phyloP scores from a whole-genome alignment of 768 basidiomycete species.

The Mycena sanguinolenta region DNA sequence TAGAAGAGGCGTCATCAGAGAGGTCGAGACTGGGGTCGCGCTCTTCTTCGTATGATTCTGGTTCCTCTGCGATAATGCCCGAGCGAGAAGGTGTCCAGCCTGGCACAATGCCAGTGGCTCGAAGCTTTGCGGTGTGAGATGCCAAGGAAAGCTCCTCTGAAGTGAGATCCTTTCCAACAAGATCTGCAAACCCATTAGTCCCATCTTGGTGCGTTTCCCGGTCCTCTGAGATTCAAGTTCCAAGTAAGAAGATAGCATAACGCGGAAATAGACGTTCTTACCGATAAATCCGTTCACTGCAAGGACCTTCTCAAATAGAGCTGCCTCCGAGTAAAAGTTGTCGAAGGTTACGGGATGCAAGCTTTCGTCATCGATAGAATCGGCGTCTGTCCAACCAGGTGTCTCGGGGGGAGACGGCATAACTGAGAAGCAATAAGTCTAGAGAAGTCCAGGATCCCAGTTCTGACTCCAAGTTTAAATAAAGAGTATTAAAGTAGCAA shows the following conservation, averaged over 20 bases:
- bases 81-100: slow-evolving; percentile 45
- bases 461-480: no score
- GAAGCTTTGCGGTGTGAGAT: slow-evolving; percentile 53
- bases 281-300: slow-evolving; percentile 18
- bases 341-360: slow-evolving; percentile 1
- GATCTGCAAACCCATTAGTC: slow-evolving; percentile 52
- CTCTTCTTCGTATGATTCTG: slow-evolving; percentile 39
- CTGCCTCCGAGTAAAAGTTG: slow-evolving; percentile 19
- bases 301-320: slow-evolving; percentile 24
- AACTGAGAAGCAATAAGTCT: no score
- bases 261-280: neutral
- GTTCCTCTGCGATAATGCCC: slow-evolving; percentile 41
- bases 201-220: slow-evolving; percentile 35
- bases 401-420: slow-evolving; percentile 8
- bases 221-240: neutral
- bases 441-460: no score
- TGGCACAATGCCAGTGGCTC: slow-evolving; percentile 44
- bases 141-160: slow-evolving; percentile 49
- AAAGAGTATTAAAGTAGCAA: neutral
- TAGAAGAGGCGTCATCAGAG: slow-evolving; percentile 25
- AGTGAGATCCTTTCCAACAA: slow-evolving; percentile 59
- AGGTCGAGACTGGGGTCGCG: slow-evolving; percentile 17
- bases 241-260: neutral
- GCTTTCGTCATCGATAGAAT: slow-evolving; percentile 11
- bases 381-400: slow-evolving; percentile 10